Evolutionary conservation across 1,284 basidiomycete species (phyloP).

Genomic region (Apiotrichum montevideense): DNA sequence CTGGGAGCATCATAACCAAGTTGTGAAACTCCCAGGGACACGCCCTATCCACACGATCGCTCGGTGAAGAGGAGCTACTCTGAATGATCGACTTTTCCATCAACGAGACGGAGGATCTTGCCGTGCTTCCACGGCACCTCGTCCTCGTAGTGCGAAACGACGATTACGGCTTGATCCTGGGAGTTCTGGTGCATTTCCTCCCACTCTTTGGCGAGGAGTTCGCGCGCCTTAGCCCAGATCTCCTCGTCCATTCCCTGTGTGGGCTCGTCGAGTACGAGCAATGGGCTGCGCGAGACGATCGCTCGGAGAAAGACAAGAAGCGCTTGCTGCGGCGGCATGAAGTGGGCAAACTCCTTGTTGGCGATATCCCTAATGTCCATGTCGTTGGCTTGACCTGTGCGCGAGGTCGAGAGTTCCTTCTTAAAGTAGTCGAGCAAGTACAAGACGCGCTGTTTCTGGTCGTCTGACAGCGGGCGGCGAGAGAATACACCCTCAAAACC

Average conservation of each 20-base stretch:
- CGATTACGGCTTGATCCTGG: slow-evolving; percentile 64
- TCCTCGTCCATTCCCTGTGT: slow-evolving; percentile 81
- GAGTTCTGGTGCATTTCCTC: slow-evolving; percentile 28
- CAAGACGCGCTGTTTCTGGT: slow-evolving; percentile 47
- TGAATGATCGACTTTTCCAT: slow-evolving; percentile 14
- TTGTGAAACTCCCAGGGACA: too few species aligned
- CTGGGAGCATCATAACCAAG: too few species aligned
- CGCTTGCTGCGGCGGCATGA: slow-evolving; percentile 67
- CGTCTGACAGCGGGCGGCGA: slow-evolving; percentile 51
- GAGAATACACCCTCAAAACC: slow-evolving; percentile 76
- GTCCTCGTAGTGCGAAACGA: slow-evolving; percentile 81
- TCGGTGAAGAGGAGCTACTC: neutral
- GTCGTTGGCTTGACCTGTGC: neutral
- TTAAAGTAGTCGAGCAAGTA: slow-evolving; percentile 58
- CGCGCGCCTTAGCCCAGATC: slow-evolving; percentile 61
- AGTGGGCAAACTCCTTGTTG: slow-evolving; percentile 54
- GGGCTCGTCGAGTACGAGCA: slow-evolving; percentile 81
- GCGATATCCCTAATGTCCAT: slow-evolving; percentile 31
- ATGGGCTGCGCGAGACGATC: slow-evolving; percentile 58
- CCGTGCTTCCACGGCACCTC: slow-evolving; percentile 54
- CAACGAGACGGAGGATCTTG: slow-evolving; percentile 25
- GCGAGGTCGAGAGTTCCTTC: slow-evolving; percentile 19
- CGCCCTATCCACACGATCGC: too few species aligned
- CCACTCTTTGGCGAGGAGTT: slow-evolving; percentile 58
- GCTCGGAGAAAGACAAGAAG: slow-evolving; percentile 77